Percentiles rank a stretch among this genome's conserved stretches.
Evolutionary conservation across 2,329 filamentous ascomycete genomes (phyloP).

Genomic region (Neocucurbitaria cava): DNA sequence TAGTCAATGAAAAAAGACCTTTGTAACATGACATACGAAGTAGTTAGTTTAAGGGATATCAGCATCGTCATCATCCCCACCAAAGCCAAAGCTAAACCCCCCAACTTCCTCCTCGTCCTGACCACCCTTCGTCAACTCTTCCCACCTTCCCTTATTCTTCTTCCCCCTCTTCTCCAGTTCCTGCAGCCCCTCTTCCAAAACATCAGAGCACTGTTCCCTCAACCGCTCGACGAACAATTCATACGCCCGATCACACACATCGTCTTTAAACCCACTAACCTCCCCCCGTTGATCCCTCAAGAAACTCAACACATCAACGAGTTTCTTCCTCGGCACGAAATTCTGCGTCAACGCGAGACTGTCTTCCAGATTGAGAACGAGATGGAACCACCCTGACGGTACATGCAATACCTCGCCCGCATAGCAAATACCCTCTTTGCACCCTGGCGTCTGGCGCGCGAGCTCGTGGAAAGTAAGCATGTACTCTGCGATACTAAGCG

Average conservation of each 20-base stretch:
- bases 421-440: conserved; percentile 82
- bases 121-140: conserved; percentile 70
- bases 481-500: conserved; percentile 96
- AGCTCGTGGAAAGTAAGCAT: conserved; percentile 86
- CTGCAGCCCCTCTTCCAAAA: conserved; percentile 68
- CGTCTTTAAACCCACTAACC: conserved; percentile 81
- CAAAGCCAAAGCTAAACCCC: conserved; percentile 68
- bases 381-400: conserved; percentile 94
- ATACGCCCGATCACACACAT: conserved; percentile 73
- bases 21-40: not conserved
- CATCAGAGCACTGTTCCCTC: conserved; percentile 65
- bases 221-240: conserved; percentile 76
- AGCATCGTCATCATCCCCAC: conserved; percentile 60
- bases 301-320: conserved; percentile 79
- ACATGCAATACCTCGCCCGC: conserved; percentile 91
- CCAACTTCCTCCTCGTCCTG: conserved; percentile 51
- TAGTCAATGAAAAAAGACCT: not conserved
- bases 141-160: conserved; percentile 79
- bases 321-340: conserved; percentile 80
- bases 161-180: conserved; percentile 71
- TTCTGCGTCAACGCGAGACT: conserved; percentile 94
- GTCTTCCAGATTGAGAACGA: conserved; percentile 86
- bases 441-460: conserved; percentile 77
- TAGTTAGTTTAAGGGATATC: conserved; percentile 37
- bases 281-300: conserved; percentile 82